Conservation (phyloP, 2,329 filamentous ascomycete genomes). For the Cephalotrichum gorgonifer region DNA sequence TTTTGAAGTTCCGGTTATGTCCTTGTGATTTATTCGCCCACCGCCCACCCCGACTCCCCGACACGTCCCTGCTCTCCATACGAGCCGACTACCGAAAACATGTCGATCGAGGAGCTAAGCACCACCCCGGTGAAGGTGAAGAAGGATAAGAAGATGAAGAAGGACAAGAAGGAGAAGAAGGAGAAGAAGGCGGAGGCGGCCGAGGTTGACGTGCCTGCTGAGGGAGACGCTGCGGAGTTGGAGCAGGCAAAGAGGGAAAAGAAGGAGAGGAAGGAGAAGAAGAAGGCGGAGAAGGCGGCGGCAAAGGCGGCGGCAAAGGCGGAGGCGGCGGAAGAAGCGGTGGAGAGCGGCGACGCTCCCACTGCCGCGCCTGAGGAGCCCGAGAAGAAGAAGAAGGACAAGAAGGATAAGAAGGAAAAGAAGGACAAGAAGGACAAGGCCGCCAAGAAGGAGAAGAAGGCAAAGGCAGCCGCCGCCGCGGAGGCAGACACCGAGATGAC, state of each 20-base stretch:
- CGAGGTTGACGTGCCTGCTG: neutral
- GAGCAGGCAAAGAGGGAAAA: conserved; percentile 1
- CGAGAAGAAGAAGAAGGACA: conserved; percentile 20
- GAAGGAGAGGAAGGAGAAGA: conserved; percentile 18
- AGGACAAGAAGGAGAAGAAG: conserved; percentile 2
- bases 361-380: conserved; percentile 7
- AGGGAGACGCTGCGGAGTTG: conserved; percentile 4
- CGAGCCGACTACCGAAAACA: neutral
- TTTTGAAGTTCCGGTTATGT: neutral
- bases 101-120: conserved; percentile 7
- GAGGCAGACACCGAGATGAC: conserved; percentile 22
- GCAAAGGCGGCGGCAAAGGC: conserved; percentile 16
- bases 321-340: conserved; percentile 3
- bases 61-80: too few relatives aligned
- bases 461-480: conserved; percentile 13
- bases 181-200: neutral
- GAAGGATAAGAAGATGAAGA: conserved; percentile 1
- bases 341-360: conserved; percentile 12
- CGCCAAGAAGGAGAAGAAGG: conserved; percentile 12
- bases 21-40: neutral
- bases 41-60: neutral
- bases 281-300: conserved; percentile 30
- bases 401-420: conserved; percentile 21
- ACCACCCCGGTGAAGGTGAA: conserved; percentile 6
- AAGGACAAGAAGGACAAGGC: conserved; percentile 14